Base-by-base conservation (phyloP, 148 eudicot genomes). In the Vaccinium myrtillus region DNA sequence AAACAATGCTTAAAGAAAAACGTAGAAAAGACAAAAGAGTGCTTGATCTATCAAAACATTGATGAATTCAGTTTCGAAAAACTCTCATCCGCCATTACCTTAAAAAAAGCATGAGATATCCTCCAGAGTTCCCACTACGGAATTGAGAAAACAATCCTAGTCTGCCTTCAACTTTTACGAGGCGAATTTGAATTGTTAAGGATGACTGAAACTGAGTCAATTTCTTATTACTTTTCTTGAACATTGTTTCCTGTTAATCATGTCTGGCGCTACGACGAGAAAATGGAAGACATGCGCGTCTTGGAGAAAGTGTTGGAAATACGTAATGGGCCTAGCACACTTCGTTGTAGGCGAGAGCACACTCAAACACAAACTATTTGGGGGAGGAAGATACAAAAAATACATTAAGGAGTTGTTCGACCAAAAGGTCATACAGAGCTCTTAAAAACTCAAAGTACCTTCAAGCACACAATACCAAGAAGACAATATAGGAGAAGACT, bases 21-120 rank as follows among this genome's bases (percentile, higher is more conserved):
- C 30, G n/a, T 0, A 2, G 30, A 63, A 81, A 46, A 43, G 76
- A 85, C 5, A 51, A 53, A 30, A 75, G 65, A 36, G 86, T 18
- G 1, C 18, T 30, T 21, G 19, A 13, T 67, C 5, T 84, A 77
- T 59, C 82, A 84, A 67, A 70, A 21, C 6, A 69, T 43, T 1
- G 83, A 55, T 19, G 79, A 79, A 55, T 4, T 18, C 0, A 58
- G 30, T 23, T 80, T 54, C 80, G 23, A 77, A 79, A 71, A 80
- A 23, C 79, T 54, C 0, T 54, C 73, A 1, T 5, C 49, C n/a
- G 73, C 51, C 2, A 32, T 63, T 12, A 73, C 74, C 30, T 70
- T 30, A 3, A 65, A 84, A 18, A 27, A 63, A 67, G 82, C 53
- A 19, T 69, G 82, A 50, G 54, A 84, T 7, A 78, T 51, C 53